A percentile compares a stretch with the other conserved stretches of the same genome.
These are phyloP conservation scores for Solanum virginianum DNA, from an alignment of 257 asterid genomes.

Conservation along the genomic window DNA sequence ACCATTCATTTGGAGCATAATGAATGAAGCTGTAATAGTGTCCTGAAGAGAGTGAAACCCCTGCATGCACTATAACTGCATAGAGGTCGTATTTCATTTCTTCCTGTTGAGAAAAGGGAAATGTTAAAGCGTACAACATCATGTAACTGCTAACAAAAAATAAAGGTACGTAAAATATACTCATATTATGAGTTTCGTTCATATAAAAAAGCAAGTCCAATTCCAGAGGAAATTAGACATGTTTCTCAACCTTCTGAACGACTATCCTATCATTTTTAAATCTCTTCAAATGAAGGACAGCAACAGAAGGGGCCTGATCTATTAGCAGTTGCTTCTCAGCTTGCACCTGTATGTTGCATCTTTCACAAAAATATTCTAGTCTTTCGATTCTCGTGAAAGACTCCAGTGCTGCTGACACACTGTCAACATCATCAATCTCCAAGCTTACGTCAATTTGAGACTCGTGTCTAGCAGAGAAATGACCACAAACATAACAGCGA, in stretches of 20 bases:
- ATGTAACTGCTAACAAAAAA: background rate
- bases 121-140: background rate
- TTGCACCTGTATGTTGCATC: constrained; percentile 55
- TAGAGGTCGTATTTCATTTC: constrained; percentile 48
- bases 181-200: constrained; percentile 25
- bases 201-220: constrained; percentile 54
- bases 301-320: constrained; percentile 58
- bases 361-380: constrained; percentile 71
- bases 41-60: constrained; percentile 56
- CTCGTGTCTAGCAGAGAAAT: constrained; percentile 60
- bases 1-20: constrained; percentile 47
- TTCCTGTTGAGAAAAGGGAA: constrained; percentile 22
- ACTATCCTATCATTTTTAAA: constrained; percentile 53
- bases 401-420: constrained; percentile 41
- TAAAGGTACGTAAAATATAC: background rate
- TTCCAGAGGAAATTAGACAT: constrained; percentile 53
- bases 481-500: constrained; percentile 62
- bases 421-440: constrained; percentile 61
- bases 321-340: constrained; percentile 66
- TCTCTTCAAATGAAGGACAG: constrained; percentile 74
- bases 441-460: constrained; percentile 71
- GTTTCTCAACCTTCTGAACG: constrained; percentile 66
- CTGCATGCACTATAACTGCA: constrained; percentile 78
- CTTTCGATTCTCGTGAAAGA: constrained; percentile 75
- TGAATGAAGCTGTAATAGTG: constrained; percentile 71